Conservation (phyloP, 2,329 filamentous ascomycete species). For the Clarireedia sp. region DNA sequence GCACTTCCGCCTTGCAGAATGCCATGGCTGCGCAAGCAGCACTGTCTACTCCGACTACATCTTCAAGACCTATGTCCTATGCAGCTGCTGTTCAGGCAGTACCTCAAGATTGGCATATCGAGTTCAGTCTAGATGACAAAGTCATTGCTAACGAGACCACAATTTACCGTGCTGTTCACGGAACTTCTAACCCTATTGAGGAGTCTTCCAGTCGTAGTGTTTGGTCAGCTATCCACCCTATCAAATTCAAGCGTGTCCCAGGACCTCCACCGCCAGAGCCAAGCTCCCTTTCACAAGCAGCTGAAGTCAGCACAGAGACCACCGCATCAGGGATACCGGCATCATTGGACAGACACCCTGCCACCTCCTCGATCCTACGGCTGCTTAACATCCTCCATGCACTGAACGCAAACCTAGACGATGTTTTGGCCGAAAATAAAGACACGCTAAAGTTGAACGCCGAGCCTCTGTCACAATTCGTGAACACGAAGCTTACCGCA, state of each 20-base stretch:
- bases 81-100: constrained; percentile 71
- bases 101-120: constrained; percentile 94
- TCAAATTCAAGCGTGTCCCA: constrained; percentile 81
- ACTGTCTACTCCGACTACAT: constrained; percentile 36
- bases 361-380: constrained; percentile 78
- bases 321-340: constrained; percentile 59
- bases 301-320: constrained; percentile 42
- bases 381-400: constrained; percentile 86
- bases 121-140: constrained; percentile 82
- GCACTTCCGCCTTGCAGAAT: constrained; percentile 33
- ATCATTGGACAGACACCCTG: constrained; percentile 75
- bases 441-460: constrained; percentile 62
- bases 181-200: constrained; percentile 44
- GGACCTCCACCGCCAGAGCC: constrained; percentile 74
- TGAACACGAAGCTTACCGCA: constrained; percentile 96
- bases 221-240: constrained; percentile 83
- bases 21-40: constrained; percentile 28
- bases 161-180: constrained; percentile 86
- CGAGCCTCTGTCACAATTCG: constrained; percentile 86
- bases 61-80: constrained; percentile 69
- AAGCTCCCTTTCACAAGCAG: constrained; percentile 48
- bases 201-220: constrained; percentile 68
- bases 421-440: constrained; percentile 74
- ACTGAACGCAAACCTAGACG: constrained; percentile 86
- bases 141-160: constrained; percentile 86